A percentile compares a stretch with the other conserved stretches of the same genome.
phyloP scores from a whole-genome alignment of 2,329 filamentous ascomycete species.

The Daldinia sp. region DNA sequence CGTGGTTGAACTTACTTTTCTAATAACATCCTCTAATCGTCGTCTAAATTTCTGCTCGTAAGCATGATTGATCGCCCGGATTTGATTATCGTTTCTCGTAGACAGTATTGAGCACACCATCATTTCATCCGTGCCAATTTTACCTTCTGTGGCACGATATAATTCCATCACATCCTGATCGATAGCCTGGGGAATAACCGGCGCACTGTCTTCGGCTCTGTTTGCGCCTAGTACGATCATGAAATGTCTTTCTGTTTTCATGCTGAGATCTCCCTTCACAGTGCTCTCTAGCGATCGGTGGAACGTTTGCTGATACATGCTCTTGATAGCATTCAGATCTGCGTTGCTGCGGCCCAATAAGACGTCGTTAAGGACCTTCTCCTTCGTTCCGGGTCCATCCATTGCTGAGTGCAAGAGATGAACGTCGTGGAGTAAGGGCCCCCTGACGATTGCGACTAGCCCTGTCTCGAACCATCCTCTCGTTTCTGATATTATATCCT shows the following conservation, averaged over 20 bases:
- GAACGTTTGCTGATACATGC: conserved; percentile 77
- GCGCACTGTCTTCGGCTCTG: conserved; percentile 81
- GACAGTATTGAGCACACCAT: conserved; percentile 83
- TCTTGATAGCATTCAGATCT: conserved; percentile 88
- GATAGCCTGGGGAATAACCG: conserved; percentile 77
- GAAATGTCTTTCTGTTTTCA: conserved; percentile 89
- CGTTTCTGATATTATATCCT: conserved; percentile 83
- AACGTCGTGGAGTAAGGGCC: conserved; percentile 83
- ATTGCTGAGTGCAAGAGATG: conserved; percentile 78
- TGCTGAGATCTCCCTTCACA: conserved; percentile 82
- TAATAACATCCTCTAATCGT: conserved; percentile 78
- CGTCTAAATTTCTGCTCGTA: conserved; percentile 81
- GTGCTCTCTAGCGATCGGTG: conserved; percentile 75
- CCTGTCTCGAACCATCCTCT: conserved; percentile 79
- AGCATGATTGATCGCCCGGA: conserved; percentile 81
- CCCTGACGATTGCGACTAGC: conserved; percentile 79
- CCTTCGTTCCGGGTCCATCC: conserved; percentile 86
- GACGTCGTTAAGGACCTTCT: conserved; percentile 86
- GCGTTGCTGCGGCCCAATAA: conserved; percentile 86
- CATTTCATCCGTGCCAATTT: conserved; percentile 78
- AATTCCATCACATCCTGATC: conserved; percentile 82
- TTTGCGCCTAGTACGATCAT: conserved; percentile 80
- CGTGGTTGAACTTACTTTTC: conserved; percentile 63
- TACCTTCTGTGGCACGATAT: conserved; percentile 81
- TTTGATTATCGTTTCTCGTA: conserved; percentile 81